A percentile compares a stretch with the other conserved stretches of the same genome.
Conservation (phyloP, 306 rosid species). For the Sechiopsis laciniata region DNA sequence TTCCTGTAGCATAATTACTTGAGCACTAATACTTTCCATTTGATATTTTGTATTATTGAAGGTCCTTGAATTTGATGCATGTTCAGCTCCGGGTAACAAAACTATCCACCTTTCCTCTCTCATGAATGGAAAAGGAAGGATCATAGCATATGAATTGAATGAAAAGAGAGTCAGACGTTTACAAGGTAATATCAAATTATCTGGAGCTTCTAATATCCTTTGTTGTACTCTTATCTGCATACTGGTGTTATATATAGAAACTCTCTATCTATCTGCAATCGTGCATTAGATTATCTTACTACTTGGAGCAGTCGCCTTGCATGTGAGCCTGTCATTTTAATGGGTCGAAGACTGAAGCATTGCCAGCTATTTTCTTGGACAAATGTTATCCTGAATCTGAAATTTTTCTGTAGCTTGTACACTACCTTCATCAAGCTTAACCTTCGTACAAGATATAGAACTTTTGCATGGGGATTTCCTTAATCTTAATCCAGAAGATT, state of each 20-base stretch:
- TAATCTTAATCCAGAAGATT: constrained; percentile 47
- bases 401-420: no score
- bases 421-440: constrained; percentile 37
- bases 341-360: not conserved
- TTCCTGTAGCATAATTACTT: not conserved
- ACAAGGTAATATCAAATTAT: constrained; percentile 59
- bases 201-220: constrained; percentile 87
- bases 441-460: constrained; percentile 49
- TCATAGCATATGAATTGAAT: constrained; percentile 70
- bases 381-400: not conserved
- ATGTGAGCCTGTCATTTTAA: not conserved
- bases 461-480: constrained; percentile 80
- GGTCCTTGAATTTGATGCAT: constrained; percentile 95
- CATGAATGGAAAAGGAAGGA: constrained; percentile 65
- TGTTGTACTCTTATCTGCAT: constrained; percentile 20
- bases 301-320: not conserved
- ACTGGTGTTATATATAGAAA: not conserved
- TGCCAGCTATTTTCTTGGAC: not conserved
- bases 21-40: not conserved
- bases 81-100: constrained; percentile 95
- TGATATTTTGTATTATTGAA: constrained; percentile 27
- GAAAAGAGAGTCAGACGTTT: constrained; percentile 35
- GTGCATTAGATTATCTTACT: not conserved
- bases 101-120: constrained; percentile 90
- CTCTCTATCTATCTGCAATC: not conserved